These are phyloP conservation scores for Pichia heedii DNA, from an alignment of 805 yeast genomes.

Conservation along the genomic window DNA sequence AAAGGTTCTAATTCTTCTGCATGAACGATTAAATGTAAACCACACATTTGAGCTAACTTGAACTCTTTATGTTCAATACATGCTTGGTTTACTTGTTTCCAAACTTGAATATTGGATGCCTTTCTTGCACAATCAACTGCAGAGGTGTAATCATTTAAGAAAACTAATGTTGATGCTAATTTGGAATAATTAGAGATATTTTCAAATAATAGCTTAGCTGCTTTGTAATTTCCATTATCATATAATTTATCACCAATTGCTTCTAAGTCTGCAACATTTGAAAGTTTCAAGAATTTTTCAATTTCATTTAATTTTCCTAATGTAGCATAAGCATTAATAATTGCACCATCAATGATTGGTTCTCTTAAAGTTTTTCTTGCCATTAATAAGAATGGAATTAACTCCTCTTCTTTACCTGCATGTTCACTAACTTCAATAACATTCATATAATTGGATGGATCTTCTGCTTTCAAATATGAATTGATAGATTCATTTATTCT, in stretches of 20 bases:
- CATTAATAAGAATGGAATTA: conserved; percentile 77
- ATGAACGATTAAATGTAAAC: conserved; percentile 90
- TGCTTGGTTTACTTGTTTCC: conserved; percentile 97
- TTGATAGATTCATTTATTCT: conserved; percentile 86
- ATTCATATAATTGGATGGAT: conserved; percentile 80
- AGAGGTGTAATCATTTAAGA: conserved; percentile 82
- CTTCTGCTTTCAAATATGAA: conserved; percentile 86
- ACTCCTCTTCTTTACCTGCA: conserved; percentile 93
- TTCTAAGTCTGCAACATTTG: conserved; percentile 91
- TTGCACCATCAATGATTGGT: conserved; percentile 86
- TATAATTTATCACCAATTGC: conserved; percentile 86
- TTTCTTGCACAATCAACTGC: conserved; percentile 99
- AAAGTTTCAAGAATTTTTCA: conserved; percentile 71
- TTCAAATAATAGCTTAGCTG: conserved; percentile 82
- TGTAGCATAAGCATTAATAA: conserved; percentile 79
- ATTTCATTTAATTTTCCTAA: conserved; percentile 69
- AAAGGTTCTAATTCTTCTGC: conserved; percentile 94
- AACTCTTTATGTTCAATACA: conserved; percentile 93
- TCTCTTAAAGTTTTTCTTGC: conserved; percentile 89
- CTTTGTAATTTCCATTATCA: conserved; percentile 74
- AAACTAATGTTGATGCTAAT: conserved; percentile 93
- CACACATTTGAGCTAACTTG: conserved; percentile 96
- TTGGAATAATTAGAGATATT: conserved; percentile 90
- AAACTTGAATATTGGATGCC: conserved; percentile 85
- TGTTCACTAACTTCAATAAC: conserved; percentile 93